Evolutionary conservation across 2,329 filamentous ascomycete genomes (phyloP).

Genomic region (Metarhizium humberi): DNA sequence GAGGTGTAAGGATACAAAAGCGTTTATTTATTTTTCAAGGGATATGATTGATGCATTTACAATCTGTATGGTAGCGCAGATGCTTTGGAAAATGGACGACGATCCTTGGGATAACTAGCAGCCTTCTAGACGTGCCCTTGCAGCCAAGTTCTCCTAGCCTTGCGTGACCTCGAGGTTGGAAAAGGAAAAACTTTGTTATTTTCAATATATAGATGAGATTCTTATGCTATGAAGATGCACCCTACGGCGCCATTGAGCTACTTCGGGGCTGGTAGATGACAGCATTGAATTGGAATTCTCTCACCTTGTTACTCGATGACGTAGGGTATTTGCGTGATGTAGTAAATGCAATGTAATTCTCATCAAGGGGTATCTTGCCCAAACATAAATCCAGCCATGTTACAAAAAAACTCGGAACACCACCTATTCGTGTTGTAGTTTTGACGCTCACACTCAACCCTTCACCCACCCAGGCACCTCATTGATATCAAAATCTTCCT

Average conservation of each 20-base stretch:
- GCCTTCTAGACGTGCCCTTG: too few species aligned
- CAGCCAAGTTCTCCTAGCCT: neutral
- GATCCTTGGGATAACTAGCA: too few species aligned
- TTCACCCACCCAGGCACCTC: constrained; percentile 71
- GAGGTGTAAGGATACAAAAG: neutral
- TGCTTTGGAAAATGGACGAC: too few species aligned
- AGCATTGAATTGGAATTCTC: too few species aligned
- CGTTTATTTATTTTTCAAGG: neutral
- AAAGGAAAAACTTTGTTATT: too few species aligned
- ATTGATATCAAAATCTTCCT: constrained; percentile 50
- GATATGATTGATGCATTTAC: too few species aligned
- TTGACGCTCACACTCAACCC: constrained; percentile 16
- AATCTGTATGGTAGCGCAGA: too few species aligned
- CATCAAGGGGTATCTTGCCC: neutral
- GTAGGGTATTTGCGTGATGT: neutral
- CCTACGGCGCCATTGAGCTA: neutral
- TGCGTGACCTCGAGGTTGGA: neutral
- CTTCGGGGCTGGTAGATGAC: too few species aligned
- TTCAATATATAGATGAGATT: neutral
- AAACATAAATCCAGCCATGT: neutral
- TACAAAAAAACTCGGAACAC: neutral
- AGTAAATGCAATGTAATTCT: neutral
- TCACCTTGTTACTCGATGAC: too few species aligned
- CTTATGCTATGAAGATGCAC: constrained; percentile 5
- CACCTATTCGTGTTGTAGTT: too few species aligned